Evolutionary conservation across 192 early-diverging fungal genomes (phyloP).

Genomic region (Chytriomyces hyalinus): DNA sequence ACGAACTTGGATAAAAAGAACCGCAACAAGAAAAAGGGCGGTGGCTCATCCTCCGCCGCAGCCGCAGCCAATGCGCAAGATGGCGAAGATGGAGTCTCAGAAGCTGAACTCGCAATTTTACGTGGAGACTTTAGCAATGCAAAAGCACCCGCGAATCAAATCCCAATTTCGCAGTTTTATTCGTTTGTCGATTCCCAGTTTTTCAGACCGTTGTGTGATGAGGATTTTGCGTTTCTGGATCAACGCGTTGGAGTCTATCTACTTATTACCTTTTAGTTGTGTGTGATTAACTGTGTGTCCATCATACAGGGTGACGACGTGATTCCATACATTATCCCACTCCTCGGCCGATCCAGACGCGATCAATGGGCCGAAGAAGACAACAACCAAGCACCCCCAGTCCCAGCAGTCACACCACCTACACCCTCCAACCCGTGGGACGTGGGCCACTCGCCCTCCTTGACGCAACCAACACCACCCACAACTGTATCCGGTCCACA

Average conservation of each 20-base stretch:
- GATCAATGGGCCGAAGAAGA: constrained; percentile 65
- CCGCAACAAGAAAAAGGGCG: constrained; percentile 28
- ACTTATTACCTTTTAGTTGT: not conserved
- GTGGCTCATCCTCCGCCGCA: not conserved
- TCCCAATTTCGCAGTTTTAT: constrained; percentile 86
- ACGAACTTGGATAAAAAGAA: constrained; percentile 17
- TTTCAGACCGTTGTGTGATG: constrained; percentile 77
- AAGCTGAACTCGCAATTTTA: constrained; percentile 31
- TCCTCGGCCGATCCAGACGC: constrained; percentile 76
- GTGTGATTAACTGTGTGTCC: not conserved
- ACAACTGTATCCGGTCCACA: not conserved
- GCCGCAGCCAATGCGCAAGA: constrained; percentile 7
- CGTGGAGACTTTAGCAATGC: constrained; percentile 57
- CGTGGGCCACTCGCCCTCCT: too few relatives aligned
- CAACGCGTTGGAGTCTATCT: constrained; percentile 43
- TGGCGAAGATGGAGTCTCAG: not conserved
- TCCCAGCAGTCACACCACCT: constrained; percentile 60
- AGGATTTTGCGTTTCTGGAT: constrained; percentile 77
- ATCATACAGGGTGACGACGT: constrained; percentile 60
- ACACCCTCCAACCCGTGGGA: constrained; percentile 19
- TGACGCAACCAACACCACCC: not conserved
- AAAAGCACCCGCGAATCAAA: constrained; percentile 68
- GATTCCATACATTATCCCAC: constrained; percentile 78
- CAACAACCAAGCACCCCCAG: constrained; percentile 32
- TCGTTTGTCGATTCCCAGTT: constrained; percentile 79